A percentile compares a stretch with the other conserved stretches of the same genome.
Conservation (phyloP, 75 land plant species). For the Pinus taeda region DNA sequence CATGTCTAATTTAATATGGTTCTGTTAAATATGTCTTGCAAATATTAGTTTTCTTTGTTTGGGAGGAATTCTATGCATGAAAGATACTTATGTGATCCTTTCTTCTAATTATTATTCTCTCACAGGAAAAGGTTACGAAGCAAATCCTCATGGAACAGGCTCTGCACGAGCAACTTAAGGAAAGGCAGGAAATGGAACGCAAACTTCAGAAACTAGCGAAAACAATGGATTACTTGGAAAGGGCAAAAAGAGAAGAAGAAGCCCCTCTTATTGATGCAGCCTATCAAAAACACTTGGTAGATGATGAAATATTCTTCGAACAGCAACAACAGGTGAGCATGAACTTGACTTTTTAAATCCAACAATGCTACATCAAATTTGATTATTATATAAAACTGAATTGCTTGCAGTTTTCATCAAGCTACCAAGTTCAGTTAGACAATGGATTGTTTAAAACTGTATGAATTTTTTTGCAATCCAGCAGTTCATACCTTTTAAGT, state of each 20-base stretch:
- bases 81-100: neutral
- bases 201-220: slow-evolving; percentile 84
- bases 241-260: slow-evolving; percentile 96
- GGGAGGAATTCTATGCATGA: neutral
- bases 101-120: neutral
- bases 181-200: slow-evolving; percentile 93
- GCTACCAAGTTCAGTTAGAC: no score
- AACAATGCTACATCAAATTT: no score
- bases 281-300: slow-evolving; percentile 58
- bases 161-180: slow-evolving; percentile 75
- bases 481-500: no score
- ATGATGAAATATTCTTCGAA: slow-evolving; percentile 73
- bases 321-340: slow-evolving; percentile 69
- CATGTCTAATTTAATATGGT: neutral
- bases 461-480: no score
- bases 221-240: slow-evolving; percentile 93
- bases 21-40: neutral
- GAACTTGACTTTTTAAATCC: no score
- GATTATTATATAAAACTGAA: no score
- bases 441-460: no score
- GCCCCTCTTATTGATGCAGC: slow-evolving; percentile 86
- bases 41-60: neutral
- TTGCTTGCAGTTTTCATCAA: no score
- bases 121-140: slow-evolving; percentile 74
- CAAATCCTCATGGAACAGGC: slow-evolving; percentile 75